Evolutionary conservation across 768 basidiomycete species (phyloP).

Genomic region (Tylopilus rubrobrunneus): DNA sequence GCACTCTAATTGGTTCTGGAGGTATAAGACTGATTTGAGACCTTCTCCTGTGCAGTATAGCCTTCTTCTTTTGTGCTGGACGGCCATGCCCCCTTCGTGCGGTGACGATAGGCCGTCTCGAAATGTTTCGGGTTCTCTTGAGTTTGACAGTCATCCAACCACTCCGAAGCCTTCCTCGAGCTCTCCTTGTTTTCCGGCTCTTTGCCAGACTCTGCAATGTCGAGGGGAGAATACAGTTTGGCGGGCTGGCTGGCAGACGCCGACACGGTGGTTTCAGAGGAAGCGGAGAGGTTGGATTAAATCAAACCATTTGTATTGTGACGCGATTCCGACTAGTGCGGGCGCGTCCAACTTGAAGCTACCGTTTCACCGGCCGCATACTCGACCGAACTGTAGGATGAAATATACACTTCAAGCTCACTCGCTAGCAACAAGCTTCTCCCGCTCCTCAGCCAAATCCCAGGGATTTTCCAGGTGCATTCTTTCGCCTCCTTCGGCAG

Average conservation of each 20-base stretch:
- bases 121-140: constrained; percentile 64
- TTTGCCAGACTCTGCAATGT: constrained; percentile 47
- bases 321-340: too few species aligned
- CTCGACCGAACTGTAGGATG: too few species aligned
- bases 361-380: constrained; percentile 6
- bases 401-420: too few species aligned
- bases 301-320: constrained; percentile 4
- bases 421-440: too few species aligned
- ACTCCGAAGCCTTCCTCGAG: constrained; percentile 57
- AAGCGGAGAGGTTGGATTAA: neutral
- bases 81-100: constrained; percentile 69
- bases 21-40: constrained; percentile 82
- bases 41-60: constrained; percentile 94
- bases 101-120: constrained; percentile 59
- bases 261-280: neutral
- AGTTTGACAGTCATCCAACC: constrained; percentile 75
- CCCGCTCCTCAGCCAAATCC: too few species aligned
- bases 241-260: constrained; percentile 20
- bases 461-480: too few species aligned
- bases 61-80: constrained; percentile 92
- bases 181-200: constrained; percentile 67
- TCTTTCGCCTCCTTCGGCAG: too few species aligned
- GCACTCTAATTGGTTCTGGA: constrained; percentile 80
- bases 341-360: neutral
- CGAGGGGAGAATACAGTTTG: constrained; percentile 44